Evolutionary conservation across 83 land plant species (phyloP), one percentile per base, ranked within the genome.

Genomic region (Diphasiastrum complanatum): DNA sequence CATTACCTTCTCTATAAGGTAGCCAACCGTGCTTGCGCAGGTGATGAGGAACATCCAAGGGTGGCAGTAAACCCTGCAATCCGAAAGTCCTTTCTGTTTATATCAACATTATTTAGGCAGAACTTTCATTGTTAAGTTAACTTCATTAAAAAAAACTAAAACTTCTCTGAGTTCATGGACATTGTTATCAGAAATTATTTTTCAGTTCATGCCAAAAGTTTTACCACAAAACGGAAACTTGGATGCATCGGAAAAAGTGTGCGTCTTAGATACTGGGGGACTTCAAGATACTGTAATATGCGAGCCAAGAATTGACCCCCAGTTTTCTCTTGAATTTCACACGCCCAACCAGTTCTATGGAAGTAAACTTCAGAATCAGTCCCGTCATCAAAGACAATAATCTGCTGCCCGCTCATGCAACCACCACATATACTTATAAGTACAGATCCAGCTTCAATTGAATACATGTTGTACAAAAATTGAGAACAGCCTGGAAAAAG

Each of bases 1-100:
- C n/a, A n/a, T 30, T 52, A 88, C 99, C 99, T 82, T 93, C 99
- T 35, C 99, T 85, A 65, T 81, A 93, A 32, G 79, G 86, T 67
- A 66, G 74, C 96, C 96, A 89, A 64, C 85, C 96, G 61, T 89
- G 96, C 75, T 85, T 93, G 52, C 99, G 91, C 37, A 78, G 45
- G 66, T 93, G 99, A 59, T 93, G 99, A 48, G 99, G 99, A 33
- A 85, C 91, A 76, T 93, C 99, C 62, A 93, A 80, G 33, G 99
- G 99, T 26, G 99, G 99, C 63, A 93, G 64, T 65, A 74, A 26
- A 28, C 99, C 99, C 99, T 93, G 63, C 50, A 73, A 33, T 31
- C 19, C 5, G 40, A 31, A 27, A 23, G 8, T 31, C 63, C n/a
- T n/a, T n/a, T n/a, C n/a, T n/a, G n/a, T n/a, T n/a, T n/a, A n/a